A percentile compares a stretch with the other conserved stretches of the same genome.
Evolutionary conservation across 805 yeast species (phyloP).

Genomic region (Spathaspora sp.): DNA sequence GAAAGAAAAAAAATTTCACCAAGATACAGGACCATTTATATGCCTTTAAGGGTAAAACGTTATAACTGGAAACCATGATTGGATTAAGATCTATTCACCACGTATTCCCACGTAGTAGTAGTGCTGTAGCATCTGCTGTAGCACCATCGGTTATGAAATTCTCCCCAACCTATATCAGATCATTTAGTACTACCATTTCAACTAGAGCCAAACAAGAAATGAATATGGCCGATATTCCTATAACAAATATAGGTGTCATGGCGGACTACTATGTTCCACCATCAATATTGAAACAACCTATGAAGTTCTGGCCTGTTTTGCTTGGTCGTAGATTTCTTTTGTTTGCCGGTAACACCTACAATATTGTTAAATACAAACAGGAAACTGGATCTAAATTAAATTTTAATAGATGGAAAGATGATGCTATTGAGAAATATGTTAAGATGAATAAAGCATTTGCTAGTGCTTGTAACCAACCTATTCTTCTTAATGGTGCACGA

Average conservation of each 20-base stretch:
- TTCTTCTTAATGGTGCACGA: slow-evolving; percentile 17
- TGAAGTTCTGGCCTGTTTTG: slow-evolving; percentile 40
- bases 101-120: neutral
- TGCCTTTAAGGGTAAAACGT: neutral
- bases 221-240: slow-evolving; percentile 36
- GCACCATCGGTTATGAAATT: neutral
- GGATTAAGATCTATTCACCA: neutral
- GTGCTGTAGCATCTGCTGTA: neutral
- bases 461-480: slow-evolving; percentile 30
- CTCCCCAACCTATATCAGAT: neutral
- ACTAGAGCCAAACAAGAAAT: slow-evolving; percentile 3
- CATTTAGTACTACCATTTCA: neutral
- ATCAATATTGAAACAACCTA: slow-evolving; percentile 18
- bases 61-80: neutral
- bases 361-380: slow-evolving; percentile 43
- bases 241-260: slow-evolving; percentile 36
- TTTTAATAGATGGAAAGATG: slow-evolving; percentile 83
- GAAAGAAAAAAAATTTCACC: slow-evolving; percentile 6
- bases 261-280: slow-evolving; percentile 45
- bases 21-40: slow-evolving; percentile 7
- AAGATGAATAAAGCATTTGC: slow-evolving; percentile 84
- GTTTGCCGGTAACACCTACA: slow-evolving; percentile 63
- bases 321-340: slow-evolving; percentile 61
- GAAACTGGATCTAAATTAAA: slow-evolving; percentile 42
- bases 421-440: slow-evolving; percentile 73